Evolutionary conservation across 192 early-diverging fungal genomes (phyloP).

Genomic region (Oehlia diaphana): DNA sequence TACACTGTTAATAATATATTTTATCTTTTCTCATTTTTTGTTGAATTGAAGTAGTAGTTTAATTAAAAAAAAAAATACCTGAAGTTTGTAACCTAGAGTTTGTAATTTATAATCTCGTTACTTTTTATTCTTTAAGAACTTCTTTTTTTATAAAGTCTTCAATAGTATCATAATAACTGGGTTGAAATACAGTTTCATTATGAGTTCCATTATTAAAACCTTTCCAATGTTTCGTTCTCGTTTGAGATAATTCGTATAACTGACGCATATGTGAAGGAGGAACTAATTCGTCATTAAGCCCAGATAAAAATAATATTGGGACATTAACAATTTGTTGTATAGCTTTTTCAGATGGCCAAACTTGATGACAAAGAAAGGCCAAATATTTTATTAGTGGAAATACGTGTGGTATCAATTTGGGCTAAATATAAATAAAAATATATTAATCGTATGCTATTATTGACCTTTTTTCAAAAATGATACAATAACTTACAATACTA

Average conservation of each 20-base stretch:
- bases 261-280: slow-evolving; percentile 85
- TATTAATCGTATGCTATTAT: neutral
- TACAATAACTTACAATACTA: slow-evolving; percentile 60
- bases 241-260: slow-evolving; percentile 65
- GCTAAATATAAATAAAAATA: slow-evolving; percentile 42
- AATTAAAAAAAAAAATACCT: neutral
- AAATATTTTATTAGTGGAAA: slow-evolving; percentile 74
- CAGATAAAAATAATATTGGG: slow-evolving; percentile 83
- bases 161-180: slow-evolving; percentile 82
- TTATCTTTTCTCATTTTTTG: too few species aligned
- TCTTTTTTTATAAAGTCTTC: slow-evolving; percentile 46
- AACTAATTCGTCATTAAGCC: slow-evolving; percentile 82
- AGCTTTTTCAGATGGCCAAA: slow-evolving; percentile 79
- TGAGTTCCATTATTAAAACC: slow-evolving; percentile 84
- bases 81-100: neutral
- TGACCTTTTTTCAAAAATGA: neutral
- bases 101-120: too few species aligned
- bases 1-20: too few species aligned
- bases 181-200: slow-evolving; percentile 88
- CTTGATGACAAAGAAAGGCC: slow-evolving; percentile 83
- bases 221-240: slow-evolving; percentile 50
- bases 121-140: neutral
- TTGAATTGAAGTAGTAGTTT: too few species aligned
- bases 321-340: slow-evolving; percentile 64
- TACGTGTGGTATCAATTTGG: slow-evolving; percentile 83